These are phyloP conservation scores for Phytophthora palmivora DNA, from an alignment of 352 stramenopile genomes.

Conservation along the genomic window DNA sequence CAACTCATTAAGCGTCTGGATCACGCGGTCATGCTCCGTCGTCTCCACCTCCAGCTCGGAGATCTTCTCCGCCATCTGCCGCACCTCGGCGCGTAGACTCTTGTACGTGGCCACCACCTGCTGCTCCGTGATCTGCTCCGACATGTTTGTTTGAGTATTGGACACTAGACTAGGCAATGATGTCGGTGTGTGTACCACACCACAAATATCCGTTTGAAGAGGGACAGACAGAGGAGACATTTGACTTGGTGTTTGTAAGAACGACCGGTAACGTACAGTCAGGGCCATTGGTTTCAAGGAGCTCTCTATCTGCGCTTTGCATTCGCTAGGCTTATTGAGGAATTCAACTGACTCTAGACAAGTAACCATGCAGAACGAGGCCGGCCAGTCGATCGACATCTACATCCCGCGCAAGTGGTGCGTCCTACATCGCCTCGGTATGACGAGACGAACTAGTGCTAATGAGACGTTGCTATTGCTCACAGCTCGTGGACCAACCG, in stretches of 20 bases:
- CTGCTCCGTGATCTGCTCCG: slow-evolving; percentile 81
- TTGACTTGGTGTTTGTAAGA: slow-evolving; percentile 53
- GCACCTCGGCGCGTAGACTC: slow-evolving; percentile 82
- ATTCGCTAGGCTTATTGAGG: slow-evolving; percentile 37
- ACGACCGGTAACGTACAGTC: slow-evolving; percentile 85
- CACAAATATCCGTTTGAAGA: slow-evolving; percentile 14
- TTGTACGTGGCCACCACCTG: slow-evolving; percentile 90
- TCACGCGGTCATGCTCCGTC: slow-evolving; percentile 85
- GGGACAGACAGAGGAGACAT: slow-evolving; percentile 6
- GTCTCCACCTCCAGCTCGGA: slow-evolving; percentile 86
- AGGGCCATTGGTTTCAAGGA: slow-evolving; percentile 77
- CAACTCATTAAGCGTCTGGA: slow-evolving; percentile 81
- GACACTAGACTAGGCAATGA: slow-evolving; percentile 1
- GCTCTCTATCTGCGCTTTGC: slow-evolving; percentile 5
- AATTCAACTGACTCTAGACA: slow-evolving; percentile 71
- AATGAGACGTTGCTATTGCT: not conserved
- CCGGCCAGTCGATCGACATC: slow-evolving; percentile 97
- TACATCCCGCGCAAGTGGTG: slow-evolving; percentile 99
- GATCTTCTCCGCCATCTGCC: slow-evolving; percentile 87
- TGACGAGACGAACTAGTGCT: not conserved
- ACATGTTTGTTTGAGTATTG: slow-evolving; percentile 41
- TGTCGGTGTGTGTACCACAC: slow-evolving; percentile 18
- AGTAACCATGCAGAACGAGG: slow-evolving; percentile 98
- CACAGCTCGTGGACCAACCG: slow-evolving; percentile 97
- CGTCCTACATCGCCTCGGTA: slow-evolving; percentile 22